Base-by-base conservation (phyloP, 768 basidiomycete species). In the Kwoniella sp. region DNA sequence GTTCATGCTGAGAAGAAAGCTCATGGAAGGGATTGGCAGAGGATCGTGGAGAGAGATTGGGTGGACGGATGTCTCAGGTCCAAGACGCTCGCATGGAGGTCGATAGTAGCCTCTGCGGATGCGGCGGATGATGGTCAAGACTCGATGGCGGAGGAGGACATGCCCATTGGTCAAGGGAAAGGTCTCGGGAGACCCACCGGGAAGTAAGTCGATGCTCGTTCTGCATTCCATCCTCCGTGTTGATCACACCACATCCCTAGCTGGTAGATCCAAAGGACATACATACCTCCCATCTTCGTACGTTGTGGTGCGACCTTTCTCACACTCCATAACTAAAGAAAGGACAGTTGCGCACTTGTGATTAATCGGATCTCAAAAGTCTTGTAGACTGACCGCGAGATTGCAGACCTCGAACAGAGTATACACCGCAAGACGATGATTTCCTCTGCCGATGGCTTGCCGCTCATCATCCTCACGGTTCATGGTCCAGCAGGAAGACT, bases 121-220 rank as follows among this genome's bases (percentile, higher is more conserved):
- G 55, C 30, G 19, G 53, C 29, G 12, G 63, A 64, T 9, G 56
- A 49, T 9, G 53, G 25, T 27, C 48, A 61, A 1, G 67, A 74
- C 22, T 67, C 63, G 19, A 68, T 72, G 64, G 55, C 22, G 21
- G 72, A 68, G 26, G 73, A 77, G 40, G 67, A 71, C 13, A 58
- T 33, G 22, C 51, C 58, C 4, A 3, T 26, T 15, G 54, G 24
- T 7, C 50, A 30, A 15, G 58, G 64, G 10, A 71, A 58, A 55
- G 73, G 73, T 48, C 71, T 68, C 27, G 75, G 75, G 13, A 55
- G 70, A 59, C 73, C 76, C 9, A 65, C 76, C 4, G 73, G 73
- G 26, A 58, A 63, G 75, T 77, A 59, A 72, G 75, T 69, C 33
- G 33, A 33, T 33, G n/a, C 24, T 25, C 1, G 24, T 13, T 33